A percentile compares a stretch with the other conserved stretches of the same genome.
These are phyloP conservation scores for Fusarium avenaceum DNA, from an alignment of 2,329 filamentous ascomycete species.

Conservation along the genomic window DNA sequence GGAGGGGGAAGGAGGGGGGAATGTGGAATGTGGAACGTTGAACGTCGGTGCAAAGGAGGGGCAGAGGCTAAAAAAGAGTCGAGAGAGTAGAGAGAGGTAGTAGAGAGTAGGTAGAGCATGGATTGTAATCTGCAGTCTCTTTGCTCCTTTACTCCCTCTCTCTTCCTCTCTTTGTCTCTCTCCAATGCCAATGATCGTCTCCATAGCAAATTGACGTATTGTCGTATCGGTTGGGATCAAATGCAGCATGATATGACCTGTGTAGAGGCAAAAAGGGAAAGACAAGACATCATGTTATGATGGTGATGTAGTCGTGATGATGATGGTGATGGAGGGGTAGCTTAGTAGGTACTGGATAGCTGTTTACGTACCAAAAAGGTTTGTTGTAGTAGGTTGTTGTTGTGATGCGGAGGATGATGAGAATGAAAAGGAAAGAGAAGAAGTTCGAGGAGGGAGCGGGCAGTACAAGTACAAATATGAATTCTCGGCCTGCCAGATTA, in stretches of 20 bases:
- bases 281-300: conserved; percentile 26
- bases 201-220: conserved; percentile 33
- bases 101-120: not conserved
- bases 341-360: not conserved
- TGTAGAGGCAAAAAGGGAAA: conserved; percentile 3
- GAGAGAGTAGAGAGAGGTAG: not conserved
- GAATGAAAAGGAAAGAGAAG: conserved; percentile 37
- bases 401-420: conserved; percentile 35
- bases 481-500: conserved; percentile 40
- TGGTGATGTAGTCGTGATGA: conserved; percentile 21
- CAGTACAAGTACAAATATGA: conserved; percentile 47
- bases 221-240: conserved; percentile 23
- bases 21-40: not conserved
- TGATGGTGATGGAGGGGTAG: conserved; percentile 25
- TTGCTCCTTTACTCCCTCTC: not conserved
- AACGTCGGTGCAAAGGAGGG: conserved; percentile 32
- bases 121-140: conserved; percentile 8
- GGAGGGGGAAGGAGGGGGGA: not conserved
- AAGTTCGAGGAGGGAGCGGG: conserved; percentile 25
- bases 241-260: conserved; percentile 25
- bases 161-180: no score
- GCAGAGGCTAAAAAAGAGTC: conserved; percentile 18
- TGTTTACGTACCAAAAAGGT: conserved; percentile 23
- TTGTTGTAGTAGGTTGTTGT: conserved; percentile 21
- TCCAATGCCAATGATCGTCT: not conserved